Percentiles rank a stretch among this genome's conserved stretches.
Evolutionary conservation across 2,329 filamentous ascomycete species (phyloP).

Genomic region (Rasamsonia emersonii): DNA sequence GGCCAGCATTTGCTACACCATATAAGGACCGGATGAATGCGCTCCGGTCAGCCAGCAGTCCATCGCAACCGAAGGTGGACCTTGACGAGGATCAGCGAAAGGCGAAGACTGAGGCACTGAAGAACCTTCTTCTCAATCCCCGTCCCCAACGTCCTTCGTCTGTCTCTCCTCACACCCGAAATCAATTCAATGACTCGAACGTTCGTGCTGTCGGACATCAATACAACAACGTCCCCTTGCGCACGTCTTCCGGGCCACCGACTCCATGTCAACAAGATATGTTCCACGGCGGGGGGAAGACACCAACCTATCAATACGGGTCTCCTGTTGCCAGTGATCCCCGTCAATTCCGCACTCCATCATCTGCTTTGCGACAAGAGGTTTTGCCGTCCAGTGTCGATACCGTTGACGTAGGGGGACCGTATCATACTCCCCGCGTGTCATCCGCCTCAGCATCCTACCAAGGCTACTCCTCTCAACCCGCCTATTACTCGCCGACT

Average conservation of each 20-base stretch:
- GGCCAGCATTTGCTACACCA: conserved; percentile 58
- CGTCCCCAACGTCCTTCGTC: conserved; percentile 27
- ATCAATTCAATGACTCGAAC: conserved; percentile 13
- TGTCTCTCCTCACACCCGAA: conserved; percentile 18
- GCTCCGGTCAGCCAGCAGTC: conserved; percentile 28
- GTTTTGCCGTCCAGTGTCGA: conserved; percentile 16
- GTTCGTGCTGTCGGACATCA: conserved; percentile 11
- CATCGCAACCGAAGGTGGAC: conserved; percentile 18
- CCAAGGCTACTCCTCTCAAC: conserved; percentile 9
- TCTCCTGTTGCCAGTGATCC: conserved; percentile 16
- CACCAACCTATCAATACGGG: conserved; percentile 15
- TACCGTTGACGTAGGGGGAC: conserved; percentile 6
- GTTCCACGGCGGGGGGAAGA: conserved; percentile 9
- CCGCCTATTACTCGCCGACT: conserved; percentile 15
- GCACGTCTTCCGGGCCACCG: conserved; percentile 27
- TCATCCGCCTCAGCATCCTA: conserved; percentile 16
- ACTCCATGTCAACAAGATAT: conserved; percentile 11
- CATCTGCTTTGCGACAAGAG: conserved; percentile 25
- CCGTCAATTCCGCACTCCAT: conserved; percentile 17
- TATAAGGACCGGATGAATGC: conserved; percentile 40
- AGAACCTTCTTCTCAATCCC: conserved; percentile 37
- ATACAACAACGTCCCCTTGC: conserved; percentile 23
- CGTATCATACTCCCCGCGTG: conserved; percentile 15
- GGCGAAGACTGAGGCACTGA: conserved; percentile 37
- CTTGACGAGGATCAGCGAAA: conserved; percentile 33